phyloP scores from a whole-genome alignment of 495 filamentous ascomycete genomes.

The Pseudomonodictys pantanalensis region DNA sequence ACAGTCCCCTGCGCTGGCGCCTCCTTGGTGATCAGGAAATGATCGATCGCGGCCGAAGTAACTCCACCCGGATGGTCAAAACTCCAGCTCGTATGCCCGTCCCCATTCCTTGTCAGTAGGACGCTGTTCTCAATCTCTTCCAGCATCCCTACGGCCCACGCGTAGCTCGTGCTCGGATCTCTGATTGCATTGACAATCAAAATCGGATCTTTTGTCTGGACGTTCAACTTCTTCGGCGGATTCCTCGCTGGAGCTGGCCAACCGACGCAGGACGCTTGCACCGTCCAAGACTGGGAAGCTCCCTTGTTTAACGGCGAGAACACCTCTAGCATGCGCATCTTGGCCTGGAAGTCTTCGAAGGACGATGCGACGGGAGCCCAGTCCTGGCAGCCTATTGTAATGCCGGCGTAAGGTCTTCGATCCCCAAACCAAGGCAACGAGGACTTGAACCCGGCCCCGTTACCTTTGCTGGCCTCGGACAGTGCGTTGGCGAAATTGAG shows the following conservation, averaged over 20 bases:
- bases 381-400: slow-evolving; percentile 42
- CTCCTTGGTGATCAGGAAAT: slow-evolving; percentile 1
- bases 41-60: not conserved
- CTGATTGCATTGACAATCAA: slow-evolving; percentile 4
- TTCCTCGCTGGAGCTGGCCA: slow-evolving; percentile 10
- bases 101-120: slow-evolving; percentile 10
- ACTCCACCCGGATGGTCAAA: slow-evolving; percentile 2
- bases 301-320: slow-evolving; percentile 7
- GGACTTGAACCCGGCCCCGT: slow-evolving; percentile 37
- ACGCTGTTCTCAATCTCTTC: slow-evolving; percentile 12
- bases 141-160: slow-evolving; percentile 13
- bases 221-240: slow-evolving; percentile 15
- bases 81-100: slow-evolving; percentile 9
- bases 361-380: slow-evolving; percentile 35
- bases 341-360: slow-evolving; percentile 2
- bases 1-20: not conserved
- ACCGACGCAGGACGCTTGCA: slow-evolving; percentile 6
- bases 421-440: slow-evolving; percentile 29
- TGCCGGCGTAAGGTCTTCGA: slow-evolving; percentile 33
- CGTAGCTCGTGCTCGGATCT: slow-evolving; percentile 5
- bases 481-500: slow-evolving; percentile 35
- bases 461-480: slow-evolving; percentile 32
- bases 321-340: not conserved
- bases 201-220: slow-evolving; percentile 2
- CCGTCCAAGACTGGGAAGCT: not conserved